These are phyloP conservation scores for Luffa acutangula DNA, from an alignment of 306 rosid genomes.

Conservation along the genomic window DNA sequence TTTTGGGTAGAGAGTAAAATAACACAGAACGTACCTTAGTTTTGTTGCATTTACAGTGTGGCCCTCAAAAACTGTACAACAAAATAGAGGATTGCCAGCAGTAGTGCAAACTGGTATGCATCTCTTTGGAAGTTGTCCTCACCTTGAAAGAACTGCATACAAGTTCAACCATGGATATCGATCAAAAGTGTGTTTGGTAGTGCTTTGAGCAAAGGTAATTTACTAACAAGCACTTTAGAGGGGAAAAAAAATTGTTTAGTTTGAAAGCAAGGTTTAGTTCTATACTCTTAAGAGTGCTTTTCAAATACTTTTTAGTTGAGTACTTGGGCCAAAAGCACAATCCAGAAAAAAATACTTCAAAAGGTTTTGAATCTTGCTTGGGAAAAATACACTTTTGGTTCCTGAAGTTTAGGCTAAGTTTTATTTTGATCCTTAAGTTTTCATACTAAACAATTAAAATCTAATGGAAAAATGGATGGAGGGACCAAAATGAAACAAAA, in stretches of 20 bases:
- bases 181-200: neutral
- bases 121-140: conserved; percentile 77
- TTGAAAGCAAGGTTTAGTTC: too few relatives aligned
- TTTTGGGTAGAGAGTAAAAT: neutral
- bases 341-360: too few relatives aligned
- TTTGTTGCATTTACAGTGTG: conserved; percentile 36
- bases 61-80: conserved; percentile 66
- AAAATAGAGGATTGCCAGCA: conserved; percentile 63
- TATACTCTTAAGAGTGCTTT: neutral
- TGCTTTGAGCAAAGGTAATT: neutral
- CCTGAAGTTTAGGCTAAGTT: too few relatives aligned
- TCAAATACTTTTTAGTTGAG: neutral
- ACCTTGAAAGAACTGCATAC: conserved; percentile 70
- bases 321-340: neutral
- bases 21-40: neutral
- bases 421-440: too few relatives aligned
- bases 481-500: too few relatives aligned
- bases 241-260: too few relatives aligned
- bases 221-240: neutral
- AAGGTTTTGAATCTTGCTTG: too few relatives aligned
- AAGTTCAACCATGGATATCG: neutral
- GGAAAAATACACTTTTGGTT: too few relatives aligned
- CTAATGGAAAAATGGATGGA: too few relatives aligned
- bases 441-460: too few relatives aligned
- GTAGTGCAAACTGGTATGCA: conserved; percentile 65